Percentiles rank a stretch among this genome's conserved stretches.
These are phyloP conservation scores for Aspergillus campestris DNA, from an alignment of 495 filamentous ascomycete genomes.

Conservation along the genomic window DNA sequence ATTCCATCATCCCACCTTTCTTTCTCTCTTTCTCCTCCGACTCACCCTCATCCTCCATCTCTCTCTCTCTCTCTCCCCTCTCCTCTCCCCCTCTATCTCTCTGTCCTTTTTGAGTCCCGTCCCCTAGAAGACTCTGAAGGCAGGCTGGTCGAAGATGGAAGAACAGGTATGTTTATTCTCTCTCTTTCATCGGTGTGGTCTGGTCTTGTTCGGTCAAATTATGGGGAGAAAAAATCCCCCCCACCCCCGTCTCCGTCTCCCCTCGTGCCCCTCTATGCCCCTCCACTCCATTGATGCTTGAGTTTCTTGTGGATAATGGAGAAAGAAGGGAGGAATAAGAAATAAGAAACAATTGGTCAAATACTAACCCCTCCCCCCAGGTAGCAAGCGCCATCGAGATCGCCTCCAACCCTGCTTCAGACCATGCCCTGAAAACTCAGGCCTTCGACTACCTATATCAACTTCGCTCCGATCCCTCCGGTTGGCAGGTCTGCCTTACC, in stretches of 20 bases:
- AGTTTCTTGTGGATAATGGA: neutral
- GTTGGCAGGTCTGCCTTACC: slow-evolving; percentile 76
- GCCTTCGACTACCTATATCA: slow-evolving; percentile 83
- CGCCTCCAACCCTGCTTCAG: slow-evolving; percentile 67
- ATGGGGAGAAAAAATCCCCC: slow-evolving; percentile 3
- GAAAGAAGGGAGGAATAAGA: neutral
- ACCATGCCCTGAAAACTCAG: slow-evolving; percentile 68
- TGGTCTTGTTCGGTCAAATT: too few relatives aligned
- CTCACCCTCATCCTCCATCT: slow-evolving; percentile 15
- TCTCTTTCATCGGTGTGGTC: slow-evolving; percentile 1
- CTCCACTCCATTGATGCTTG: slow-evolving; percentile 11
- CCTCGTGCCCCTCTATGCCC: slow-evolving; percentile 15
- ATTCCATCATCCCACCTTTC: neutral
- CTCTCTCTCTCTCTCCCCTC: slow-evolving; percentile 7
- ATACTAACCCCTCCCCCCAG: slow-evolving; percentile 34
- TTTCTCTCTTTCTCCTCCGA: slow-evolving; percentile 4
- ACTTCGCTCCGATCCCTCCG: slow-evolving; percentile 65
- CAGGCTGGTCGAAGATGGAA: slow-evolving; percentile 44
- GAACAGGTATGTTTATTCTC: slow-evolving; percentile 30
- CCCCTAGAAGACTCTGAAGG: slow-evolving; percentile 20
- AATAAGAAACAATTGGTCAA: neutral
- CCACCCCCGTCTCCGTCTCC: slow-evolving; percentile 13
- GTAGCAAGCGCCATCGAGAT: slow-evolving; percentile 90
- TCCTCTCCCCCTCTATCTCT: slow-evolving; percentile 4
- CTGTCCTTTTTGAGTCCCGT: slow-evolving; percentile 15